Base-by-base conservation (phyloP, 495 filamentous ascomycete species). In the Tuber calosporum region DNA sequence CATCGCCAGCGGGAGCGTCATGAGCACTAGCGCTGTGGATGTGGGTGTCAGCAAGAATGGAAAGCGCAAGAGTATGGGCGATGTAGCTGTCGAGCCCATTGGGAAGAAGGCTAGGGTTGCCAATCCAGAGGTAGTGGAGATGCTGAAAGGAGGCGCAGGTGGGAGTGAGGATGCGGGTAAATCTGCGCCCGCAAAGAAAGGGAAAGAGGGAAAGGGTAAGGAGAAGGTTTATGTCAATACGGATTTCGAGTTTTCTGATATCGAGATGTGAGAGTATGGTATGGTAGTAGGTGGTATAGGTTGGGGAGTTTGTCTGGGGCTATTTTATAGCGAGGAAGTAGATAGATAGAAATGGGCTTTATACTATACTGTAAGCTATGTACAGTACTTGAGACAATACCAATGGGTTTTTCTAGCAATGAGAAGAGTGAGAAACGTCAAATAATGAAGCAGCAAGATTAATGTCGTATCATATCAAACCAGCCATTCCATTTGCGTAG, bases 191-290 rank as follows among this genome's bases (percentile, higher is more conserved):
- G 66, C 17, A 20, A 45, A 45, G 22, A 38, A 3, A 69, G 20
- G 67, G 66, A 30, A 69, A 66, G 41, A 40, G n/a, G 69, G 58
- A 62, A 17, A 34, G 19, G 40, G 45, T 0, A 71, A 69, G 67
- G 38, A 20, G 17, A 72, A 42, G 67, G 37, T 13, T 67, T 70
- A n/a, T 68, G n/a, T 43, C 3, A 78, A 78, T 39, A 53, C 67
- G 7, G 76, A 78, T 43, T 78, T 77, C 69, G 76, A 78, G 58
- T 78, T 78, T 71, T 78, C 76, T 7, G 76, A 78, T 53, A 75
- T 69, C 20, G 76, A 77, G 58, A 4, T 11, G 13, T 69, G 40
- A 72, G 36, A 34, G 37, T 40, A n/a, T 13, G 71, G 30, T n/a
- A 72, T 8, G 34, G 22, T 38, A 13, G 38, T 22, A 42, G 67